phyloP scores from a whole-genome alignment of 768 basidiomycete genomes.

The Termitomyces eurrhizus region DNA sequence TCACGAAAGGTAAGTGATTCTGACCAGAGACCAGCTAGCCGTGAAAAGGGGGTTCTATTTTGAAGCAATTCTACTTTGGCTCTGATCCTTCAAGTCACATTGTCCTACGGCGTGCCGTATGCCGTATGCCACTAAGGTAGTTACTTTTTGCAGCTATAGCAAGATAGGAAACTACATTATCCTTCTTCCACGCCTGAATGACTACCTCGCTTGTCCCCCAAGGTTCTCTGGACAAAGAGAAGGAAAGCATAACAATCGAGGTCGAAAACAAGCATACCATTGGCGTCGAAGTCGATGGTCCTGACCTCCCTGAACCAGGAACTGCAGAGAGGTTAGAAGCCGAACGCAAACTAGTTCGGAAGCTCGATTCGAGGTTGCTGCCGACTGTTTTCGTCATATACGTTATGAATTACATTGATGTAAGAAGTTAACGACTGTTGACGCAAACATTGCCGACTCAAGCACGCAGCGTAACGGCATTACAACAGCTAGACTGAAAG shows the following conservation, averaged over 20 bases:
- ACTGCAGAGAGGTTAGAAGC: slow-evolving; percentile 30
- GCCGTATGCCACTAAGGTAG: background rate
- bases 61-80: background rate
- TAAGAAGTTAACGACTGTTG: slow-evolving; percentile 21
- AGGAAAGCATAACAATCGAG: slow-evolving; percentile 16
- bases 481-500: slow-evolving; percentile 47
- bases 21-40: background rate
- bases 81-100: background rate
- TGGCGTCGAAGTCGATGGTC: background rate
- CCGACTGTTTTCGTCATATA: slow-evolving; percentile 56
- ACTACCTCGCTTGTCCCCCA: slow-evolving; percentile 1
- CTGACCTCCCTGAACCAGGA: slow-evolving; percentile 17
- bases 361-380: slow-evolving; percentile 52
- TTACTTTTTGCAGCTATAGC: slow-evolving; percentile 1
- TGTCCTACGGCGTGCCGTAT: background rate
- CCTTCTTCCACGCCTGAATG: slow-evolving; percentile 1
- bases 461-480: slow-evolving; percentile 40
- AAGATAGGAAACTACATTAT: background rate
- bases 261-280: slow-evolving; percentile 1
- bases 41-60: background rate
- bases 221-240: slow-evolving; percentile 13
- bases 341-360: slow-evolving; percentile 46
- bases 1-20: background rate
- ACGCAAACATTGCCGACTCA: background rate
- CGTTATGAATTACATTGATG: slow-evolving; percentile 70